Percentiles rank a stretch among this genome's conserved stretches.
phyloP scores from a whole-genome alignment of 352 stramenopile species.

The Phytophthora pluvialis region DNA sequence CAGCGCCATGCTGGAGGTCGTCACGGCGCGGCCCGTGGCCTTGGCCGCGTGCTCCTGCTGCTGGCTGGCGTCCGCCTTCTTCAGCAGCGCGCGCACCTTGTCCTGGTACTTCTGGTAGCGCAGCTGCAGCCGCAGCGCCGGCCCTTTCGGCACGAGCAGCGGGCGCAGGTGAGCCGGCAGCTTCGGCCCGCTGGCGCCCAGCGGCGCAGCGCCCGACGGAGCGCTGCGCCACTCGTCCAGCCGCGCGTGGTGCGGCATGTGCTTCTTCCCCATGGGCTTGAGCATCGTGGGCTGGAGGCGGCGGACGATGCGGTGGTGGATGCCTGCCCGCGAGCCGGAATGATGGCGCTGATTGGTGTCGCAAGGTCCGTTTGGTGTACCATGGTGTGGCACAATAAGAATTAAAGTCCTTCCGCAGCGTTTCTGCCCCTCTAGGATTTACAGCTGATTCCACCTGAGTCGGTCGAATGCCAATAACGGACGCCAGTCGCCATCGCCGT shows the following conservation, averaged over 20 bases:
- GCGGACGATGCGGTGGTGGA: not conserved
- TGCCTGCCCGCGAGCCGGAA: slow-evolving; percentile 12
- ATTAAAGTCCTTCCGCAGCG: not conserved
- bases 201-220: slow-evolving; percentile 4
- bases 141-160: slow-evolving; percentile 47
- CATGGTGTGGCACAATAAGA: not conserved
- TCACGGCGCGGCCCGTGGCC: slow-evolving; percentile 38
- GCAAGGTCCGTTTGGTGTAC: not conserved
- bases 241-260: slow-evolving; percentile 30
- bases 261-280: slow-evolving; percentile 57
- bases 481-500: slow-evolving; percentile 5
- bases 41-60: slow-evolving; percentile 39
- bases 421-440: slow-evolving; percentile 19
- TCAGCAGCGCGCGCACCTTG: slow-evolving; percentile 65
- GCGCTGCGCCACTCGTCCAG: slow-evolving; percentile 36
- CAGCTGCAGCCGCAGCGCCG: slow-evolving; percentile 70
- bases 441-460: slow-evolving; percentile 9
- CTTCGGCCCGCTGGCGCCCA: slow-evolving; percentile 30
- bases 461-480: slow-evolving; percentile 8
- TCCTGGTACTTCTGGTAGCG: slow-evolving; percentile 80
- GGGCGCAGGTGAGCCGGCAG: slow-evolving; percentile 35
- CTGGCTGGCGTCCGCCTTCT: slow-evolving; percentile 51
- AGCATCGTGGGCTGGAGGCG: slow-evolving; percentile 31
- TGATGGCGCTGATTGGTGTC: slow-evolving; percentile 4
- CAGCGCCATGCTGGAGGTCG: slow-evolving; percentile 67